Percentiles rank a stretch among this genome's conserved stretches.
phyloP scores from a whole-genome alignment of 1,284 basidiomycete genomes.

The Heterobasidion occidentale region DNA sequence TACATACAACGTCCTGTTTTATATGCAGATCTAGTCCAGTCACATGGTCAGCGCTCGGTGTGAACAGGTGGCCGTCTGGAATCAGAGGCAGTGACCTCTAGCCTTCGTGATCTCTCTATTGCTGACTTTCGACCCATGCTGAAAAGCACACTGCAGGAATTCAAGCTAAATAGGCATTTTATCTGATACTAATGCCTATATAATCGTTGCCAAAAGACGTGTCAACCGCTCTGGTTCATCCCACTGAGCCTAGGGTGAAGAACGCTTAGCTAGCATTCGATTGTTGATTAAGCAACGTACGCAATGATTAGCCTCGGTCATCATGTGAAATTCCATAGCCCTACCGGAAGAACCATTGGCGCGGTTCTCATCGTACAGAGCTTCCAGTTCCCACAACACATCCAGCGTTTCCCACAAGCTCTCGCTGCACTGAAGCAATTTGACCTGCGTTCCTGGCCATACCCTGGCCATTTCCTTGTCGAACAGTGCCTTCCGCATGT shows the following conservation, averaged over 20 bases:
- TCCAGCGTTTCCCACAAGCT: background rate
- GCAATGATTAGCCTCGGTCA: background rate
- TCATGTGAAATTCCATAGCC: background rate
- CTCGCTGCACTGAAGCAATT: slow-evolving; percentile 1
- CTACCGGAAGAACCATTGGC: background rate
- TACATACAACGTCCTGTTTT: too few relatives aligned
- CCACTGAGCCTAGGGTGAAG: background rate
- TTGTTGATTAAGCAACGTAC: background rate
- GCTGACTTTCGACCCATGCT: too few relatives aligned
- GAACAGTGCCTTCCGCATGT: background rate
- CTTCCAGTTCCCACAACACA: background rate
- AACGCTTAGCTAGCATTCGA: background rate
- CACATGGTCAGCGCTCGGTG: too few relatives aligned
- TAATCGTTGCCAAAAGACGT: background rate
- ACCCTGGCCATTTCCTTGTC: background rate
- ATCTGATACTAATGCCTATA: too few relatives aligned
- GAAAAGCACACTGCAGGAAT: too few relatives aligned
- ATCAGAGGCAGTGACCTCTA: too few relatives aligned
- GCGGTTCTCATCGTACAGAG: background rate
- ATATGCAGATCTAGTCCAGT: too few relatives aligned
- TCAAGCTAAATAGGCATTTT: too few relatives aligned
- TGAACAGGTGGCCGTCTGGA: too few relatives aligned
- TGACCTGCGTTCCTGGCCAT: background rate
- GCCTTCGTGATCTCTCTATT: too few relatives aligned
- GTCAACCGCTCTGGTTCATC: background rate